Evolutionary conservation across 768 basidiomycete genomes (phyloP), one percentile per base, ranked within the genome.

Genomic region (Kwoniella europaea): DNA sequence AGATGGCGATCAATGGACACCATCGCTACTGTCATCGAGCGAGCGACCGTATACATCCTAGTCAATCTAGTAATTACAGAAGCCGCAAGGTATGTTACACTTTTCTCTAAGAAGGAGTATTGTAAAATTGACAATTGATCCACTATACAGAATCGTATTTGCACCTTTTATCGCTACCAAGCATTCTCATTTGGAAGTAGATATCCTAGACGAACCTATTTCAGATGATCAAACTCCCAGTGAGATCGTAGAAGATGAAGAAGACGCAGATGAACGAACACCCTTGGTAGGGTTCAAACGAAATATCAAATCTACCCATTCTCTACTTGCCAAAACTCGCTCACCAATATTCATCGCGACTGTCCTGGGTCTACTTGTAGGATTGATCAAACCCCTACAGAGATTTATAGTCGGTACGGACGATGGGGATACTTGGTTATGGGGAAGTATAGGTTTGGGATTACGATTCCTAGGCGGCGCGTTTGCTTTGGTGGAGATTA

Each of bases 1-100:
- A 44, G 71, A 58, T 83, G 80, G 82, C 56, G 80, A 52, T 65
- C 62, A 9, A 75, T 77, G 76, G 80, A 83, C 27, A 71, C 63
- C 3, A 29, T 62, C 1, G 12, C 63, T 29, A 65, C 71, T 1
- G 74, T 80, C 29, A 52, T 75, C 16, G 53, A 71, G 43, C 71
- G 79, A 18, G 72, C 71, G 18, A 71, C 71, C 10, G 53, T 74
- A 2, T 82, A 82, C 56, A 75, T 82, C 55, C 65, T 82, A 15
- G 29, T 83, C 60, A 82, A 80, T 58, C 68, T 80, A 16, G 63
- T 80, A 22, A 67, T 81, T 53, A 74, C 74, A 7, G 74, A 76
- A 42, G 24, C 78, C 12, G 76, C 73, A 13, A 66, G 82, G 80
- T 83, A 44, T 72, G 77, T 72, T 12, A 20, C n/a, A 9, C 24